These are phyloP conservation scores for Sporobolomyces roseus DNA, from an alignment of 768 basidiomycete genomes.

Conservation along the genomic window DNA sequence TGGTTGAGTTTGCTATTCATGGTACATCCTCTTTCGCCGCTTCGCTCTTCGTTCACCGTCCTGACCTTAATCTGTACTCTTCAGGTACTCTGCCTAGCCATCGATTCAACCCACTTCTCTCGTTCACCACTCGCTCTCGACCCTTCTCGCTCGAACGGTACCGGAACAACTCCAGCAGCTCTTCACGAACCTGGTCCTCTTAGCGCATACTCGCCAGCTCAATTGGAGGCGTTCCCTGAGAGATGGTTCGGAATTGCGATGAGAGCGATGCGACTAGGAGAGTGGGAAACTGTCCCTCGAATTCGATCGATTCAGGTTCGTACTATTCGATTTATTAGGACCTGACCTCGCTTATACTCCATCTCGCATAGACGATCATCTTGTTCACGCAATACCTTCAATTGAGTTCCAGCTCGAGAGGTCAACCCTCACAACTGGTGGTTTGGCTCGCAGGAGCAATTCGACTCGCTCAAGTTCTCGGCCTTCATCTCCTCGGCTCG, in stretches of 20 bases:
- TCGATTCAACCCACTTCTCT: constrained; percentile 34
- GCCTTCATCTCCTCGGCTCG: constrained; percentile 30
- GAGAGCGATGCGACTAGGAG: constrained; percentile 32
- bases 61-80: not conserved
- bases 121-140: constrained; percentile 39
- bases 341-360: no score
- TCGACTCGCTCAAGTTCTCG: constrained; percentile 31
- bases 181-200: constrained; percentile 19
- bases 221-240: constrained; percentile 21
- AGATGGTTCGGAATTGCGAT: constrained; percentile 31
- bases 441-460: constrained; percentile 39
- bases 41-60: not conserved
- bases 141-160: not conserved
- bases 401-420: constrained; percentile 34
- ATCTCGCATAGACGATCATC: constrained; percentile 35
- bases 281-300: constrained; percentile 34
- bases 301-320: constrained; percentile 40
- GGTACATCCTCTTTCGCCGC: not conserved
- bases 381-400: constrained; percentile 42
- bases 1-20: constrained; percentile 40
- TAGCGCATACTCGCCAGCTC: constrained; percentile 10
- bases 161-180: not conserved
- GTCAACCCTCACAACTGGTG: constrained; percentile 33
- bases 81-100: constrained; percentile 38
- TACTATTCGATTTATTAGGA: no score